Evolutionary conservation across 805 yeast genomes (phyloP), one percentile per base, ranked within the genome.

Genomic region (Hanseniaspora hatyaiensis): DNA sequence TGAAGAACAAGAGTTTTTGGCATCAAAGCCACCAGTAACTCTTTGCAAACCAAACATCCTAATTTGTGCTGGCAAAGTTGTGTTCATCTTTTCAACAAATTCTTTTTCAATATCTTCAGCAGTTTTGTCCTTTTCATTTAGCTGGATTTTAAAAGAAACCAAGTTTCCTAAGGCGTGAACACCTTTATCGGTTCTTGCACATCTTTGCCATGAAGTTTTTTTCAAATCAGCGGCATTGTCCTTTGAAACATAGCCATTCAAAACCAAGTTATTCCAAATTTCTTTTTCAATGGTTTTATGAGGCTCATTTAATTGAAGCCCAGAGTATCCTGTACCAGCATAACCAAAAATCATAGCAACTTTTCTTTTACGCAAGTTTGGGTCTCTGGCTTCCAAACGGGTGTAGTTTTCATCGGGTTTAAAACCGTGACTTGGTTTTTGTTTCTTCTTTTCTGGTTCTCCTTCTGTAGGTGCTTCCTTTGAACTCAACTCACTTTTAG

Each of bases 151-250:
- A 55, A 82, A 68, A 13, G 94, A 81, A 37, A 89, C 74, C 19
- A 87, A 86, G 61, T 88, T 88, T 24, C 96, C 96, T 2, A 96
- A 95, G 11, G 97, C 96, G 65, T 88, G 97, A 20, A 88, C 97
- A 52, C 96, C 97, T 64, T 89, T 89, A 63, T 88, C 97, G 3
- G 89, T 82, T 66, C 89, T 72, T 4, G 89, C 89, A 45, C 88
- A 85, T 63, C 92, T 72, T 84, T 79, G 80, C 59, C 89, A 83
- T 0, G 92, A 87, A 47, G 78, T 75, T 60, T 88, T 88, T 60
- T 85, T 87, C 57, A 88, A 75, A 60, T 89, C 96, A 50, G 78
- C 81, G 6, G 95, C 77, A 63, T 88, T 88, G 57, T 83, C 92
- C 51, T 77, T 75, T 1, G 94, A 82, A 49, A 88, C 75, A 4